These are phyloP conservation scores for Clavispora phyllophila DNA, from an alignment of 805 yeast species.

Conservation along the genomic window DNA sequence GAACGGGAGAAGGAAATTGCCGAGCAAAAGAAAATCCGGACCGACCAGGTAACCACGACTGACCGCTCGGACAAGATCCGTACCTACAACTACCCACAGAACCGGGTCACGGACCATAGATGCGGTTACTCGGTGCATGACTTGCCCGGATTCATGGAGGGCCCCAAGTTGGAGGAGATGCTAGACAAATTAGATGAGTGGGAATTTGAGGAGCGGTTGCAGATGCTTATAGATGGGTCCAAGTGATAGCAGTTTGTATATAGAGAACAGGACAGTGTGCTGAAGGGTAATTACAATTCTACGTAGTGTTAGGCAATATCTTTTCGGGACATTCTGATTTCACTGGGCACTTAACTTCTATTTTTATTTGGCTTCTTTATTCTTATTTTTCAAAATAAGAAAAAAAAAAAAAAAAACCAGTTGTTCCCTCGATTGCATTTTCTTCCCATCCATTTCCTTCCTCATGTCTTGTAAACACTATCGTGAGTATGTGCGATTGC, in stretches of 20 bases:
- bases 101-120: slow-evolving; percentile 90
- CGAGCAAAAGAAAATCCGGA: slow-evolving; percentile 61
- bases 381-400: too few species aligned
- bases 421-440: too few species aligned
- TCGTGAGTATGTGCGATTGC: too few species aligned
- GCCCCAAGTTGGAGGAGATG: slow-evolving; percentile 29
- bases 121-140: slow-evolving; percentile 80
- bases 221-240: slow-evolving; percentile 15
- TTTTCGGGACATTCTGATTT: too few species aligned
- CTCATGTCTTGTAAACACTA: too few species aligned
- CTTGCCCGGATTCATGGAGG: slow-evolving; percentile 42
- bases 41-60: slow-evolving; percentile 81
- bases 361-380: too few species aligned
- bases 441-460: too few species aligned
- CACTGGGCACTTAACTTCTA: too few species aligned
- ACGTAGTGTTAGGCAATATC: too few species aligned
- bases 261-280: background rate
- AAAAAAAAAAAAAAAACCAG: too few species aligned
- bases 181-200: slow-evolving; percentile 32
- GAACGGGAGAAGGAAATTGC: slow-evolving; percentile 63
- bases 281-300: background rate
- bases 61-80: slow-evolving; percentile 91
- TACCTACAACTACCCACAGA: slow-evolving; percentile 90
- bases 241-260: slow-evolving; percentile 1
- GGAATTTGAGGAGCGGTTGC: slow-evolving; percentile 35